These are phyloP conservation scores for Colletotrichum agaves DNA, from an alignment of 2,329 filamentous ascomycete species.

Conservation along the genomic window DNA sequence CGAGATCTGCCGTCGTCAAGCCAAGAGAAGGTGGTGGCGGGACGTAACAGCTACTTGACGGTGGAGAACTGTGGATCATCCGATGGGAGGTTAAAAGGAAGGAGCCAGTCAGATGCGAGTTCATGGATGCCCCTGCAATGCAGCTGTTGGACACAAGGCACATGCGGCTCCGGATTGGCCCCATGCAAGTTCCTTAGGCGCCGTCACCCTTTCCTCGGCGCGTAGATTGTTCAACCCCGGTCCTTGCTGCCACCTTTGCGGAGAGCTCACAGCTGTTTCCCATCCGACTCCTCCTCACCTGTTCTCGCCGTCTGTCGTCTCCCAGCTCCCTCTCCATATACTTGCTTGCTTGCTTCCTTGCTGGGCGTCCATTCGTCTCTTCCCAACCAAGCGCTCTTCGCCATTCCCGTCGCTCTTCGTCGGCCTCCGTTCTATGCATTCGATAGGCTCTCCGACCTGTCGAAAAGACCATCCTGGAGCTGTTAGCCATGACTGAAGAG, in stretches of 20 bases:
- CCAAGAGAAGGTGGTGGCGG: not conserved
- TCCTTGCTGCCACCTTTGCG: conserved; percentile 10
- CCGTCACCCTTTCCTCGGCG: conserved; percentile 40
- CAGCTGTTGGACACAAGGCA: conserved; percentile 38
- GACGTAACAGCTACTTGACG: conserved; percentile 17
- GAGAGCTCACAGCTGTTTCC: conserved; percentile 9
- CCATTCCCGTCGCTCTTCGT: conserved; percentile 24
- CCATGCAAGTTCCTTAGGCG: conserved; percentile 40
- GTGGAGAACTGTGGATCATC: conserved; percentile 10
- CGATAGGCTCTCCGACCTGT: conserved; percentile 28
- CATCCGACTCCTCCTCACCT: conserved; percentile 1
- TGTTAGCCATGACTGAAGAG: conserved; percentile 18
- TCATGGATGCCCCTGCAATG: conserved; percentile 28
- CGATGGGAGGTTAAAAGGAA: conserved; percentile 36
- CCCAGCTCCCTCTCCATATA: not conserved
- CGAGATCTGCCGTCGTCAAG: not conserved
- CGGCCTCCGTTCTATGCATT: conserved; percentile 10
- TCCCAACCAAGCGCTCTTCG: conserved; percentile 31
- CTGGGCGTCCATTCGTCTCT: conserved; percentile 12
- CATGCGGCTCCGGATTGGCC: conserved; percentile 40
- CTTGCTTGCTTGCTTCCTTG: conserved; percentile 2
- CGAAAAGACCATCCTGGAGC: conserved; percentile 15
- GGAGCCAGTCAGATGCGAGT: conserved; percentile 25
- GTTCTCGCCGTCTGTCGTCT: not conserved
- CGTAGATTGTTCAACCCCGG: conserved; percentile 38